A percentile compares a stretch with the other conserved stretches of the same genome.
Conservation (phyloP, 2,329 filamentous ascomycete genomes). For the Davidsoniella neocaledoniae region DNA sequence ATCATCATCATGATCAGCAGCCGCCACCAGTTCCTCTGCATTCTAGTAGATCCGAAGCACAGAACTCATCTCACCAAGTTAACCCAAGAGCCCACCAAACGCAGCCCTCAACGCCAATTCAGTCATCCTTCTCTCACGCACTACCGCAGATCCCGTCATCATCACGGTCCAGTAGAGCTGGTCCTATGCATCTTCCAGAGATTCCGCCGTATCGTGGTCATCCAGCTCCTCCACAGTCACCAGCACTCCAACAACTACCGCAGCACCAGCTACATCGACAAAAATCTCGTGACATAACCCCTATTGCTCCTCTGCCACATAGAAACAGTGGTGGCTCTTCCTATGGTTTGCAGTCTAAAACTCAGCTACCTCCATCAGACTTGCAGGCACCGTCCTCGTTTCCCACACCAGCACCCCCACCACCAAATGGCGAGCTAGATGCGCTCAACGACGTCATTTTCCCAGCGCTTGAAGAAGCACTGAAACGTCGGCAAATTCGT, state of each 20-base stretch:
- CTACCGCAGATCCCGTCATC: constrained; percentile 17
- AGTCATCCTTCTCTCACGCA: neutral
- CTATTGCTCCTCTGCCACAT: constrained; percentile 7
- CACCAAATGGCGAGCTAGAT: constrained; percentile 55
- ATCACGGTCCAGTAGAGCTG: constrained; percentile 23
- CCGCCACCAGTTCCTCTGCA: constrained; percentile 9
- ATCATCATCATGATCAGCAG: constrained; percentile 1
- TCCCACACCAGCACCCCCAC: constrained; percentile 38
- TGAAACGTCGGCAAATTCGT: constrained; percentile 58
- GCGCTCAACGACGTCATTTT: constrained; percentile 83
- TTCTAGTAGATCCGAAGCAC: constrained; percentile 4
- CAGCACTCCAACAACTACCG: constrained; percentile 11
- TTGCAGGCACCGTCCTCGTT: constrained; percentile 30
- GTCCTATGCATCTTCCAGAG: constrained; percentile 31
- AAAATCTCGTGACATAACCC: constrained; percentile 15
- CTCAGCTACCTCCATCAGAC: constrained; percentile 20
- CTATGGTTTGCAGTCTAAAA: constrained; percentile 18
- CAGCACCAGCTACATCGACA: constrained; percentile 13
- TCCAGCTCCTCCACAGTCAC: constrained; percentile 17
- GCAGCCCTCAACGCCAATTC: neutral
- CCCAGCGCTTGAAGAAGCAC: constrained; percentile 77
- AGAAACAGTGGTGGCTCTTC: constrained; percentile 4
- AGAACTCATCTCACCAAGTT: neutral
- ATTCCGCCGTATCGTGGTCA: constrained; percentile 37
- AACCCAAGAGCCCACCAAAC: neutral